A percentile compares a stretch with the other conserved stretches of the same genome.
phyloP scores from a whole-genome alignment of 2,329 filamentous ascomycete genomes.

The Fusarium albidum region DNA sequence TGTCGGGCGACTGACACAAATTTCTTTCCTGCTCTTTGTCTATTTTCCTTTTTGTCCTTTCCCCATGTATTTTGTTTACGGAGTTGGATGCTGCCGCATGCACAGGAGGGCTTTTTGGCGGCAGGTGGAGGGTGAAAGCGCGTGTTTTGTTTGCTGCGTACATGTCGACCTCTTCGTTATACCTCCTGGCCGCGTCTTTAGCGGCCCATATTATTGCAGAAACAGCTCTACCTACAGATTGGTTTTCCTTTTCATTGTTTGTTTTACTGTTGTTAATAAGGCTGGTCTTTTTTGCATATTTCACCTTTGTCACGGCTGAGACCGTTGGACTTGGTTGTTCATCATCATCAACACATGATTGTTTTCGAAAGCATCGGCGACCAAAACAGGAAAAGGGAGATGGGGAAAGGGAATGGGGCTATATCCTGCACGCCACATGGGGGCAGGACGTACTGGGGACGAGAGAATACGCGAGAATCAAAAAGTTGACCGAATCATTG shows the following conservation, averaged over 20 bases:
- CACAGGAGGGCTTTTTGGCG: constrained; percentile 15
- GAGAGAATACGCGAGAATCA: background rate
- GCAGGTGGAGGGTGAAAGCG: constrained; percentile 24
- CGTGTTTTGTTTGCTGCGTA: constrained; percentile 25
- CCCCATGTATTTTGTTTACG: constrained; percentile 19
- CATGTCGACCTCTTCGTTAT: constrained; percentile 9
- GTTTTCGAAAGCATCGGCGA: constrained; percentile 14
- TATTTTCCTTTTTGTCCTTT: constrained; percentile 20
- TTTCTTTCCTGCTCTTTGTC: constrained; percentile 28
- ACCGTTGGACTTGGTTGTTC: constrained; percentile 24
- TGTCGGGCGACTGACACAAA: constrained; percentile 39
- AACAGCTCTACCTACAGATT: constrained; percentile 19
- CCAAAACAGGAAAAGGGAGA: background rate
- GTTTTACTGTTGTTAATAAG: constrained; percentile 5
- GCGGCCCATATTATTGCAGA: constrained; percentile 18
- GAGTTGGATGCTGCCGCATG: constrained; percentile 30
- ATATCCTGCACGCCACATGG: background rate
- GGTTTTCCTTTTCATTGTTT: constrained; percentile 15
- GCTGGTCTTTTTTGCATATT: constrained; percentile 11
- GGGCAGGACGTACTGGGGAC: background rate
- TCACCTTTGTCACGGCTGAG: constrained; percentile 18
- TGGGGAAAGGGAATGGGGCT: background rate
- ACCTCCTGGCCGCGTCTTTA: constrained; percentile 9
- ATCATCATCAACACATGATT: constrained; percentile 27
- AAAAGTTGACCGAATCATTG: background rate